Base-by-base conservation (phyloP, 306 rosid species). In the Boehmeria nivea region DNA sequence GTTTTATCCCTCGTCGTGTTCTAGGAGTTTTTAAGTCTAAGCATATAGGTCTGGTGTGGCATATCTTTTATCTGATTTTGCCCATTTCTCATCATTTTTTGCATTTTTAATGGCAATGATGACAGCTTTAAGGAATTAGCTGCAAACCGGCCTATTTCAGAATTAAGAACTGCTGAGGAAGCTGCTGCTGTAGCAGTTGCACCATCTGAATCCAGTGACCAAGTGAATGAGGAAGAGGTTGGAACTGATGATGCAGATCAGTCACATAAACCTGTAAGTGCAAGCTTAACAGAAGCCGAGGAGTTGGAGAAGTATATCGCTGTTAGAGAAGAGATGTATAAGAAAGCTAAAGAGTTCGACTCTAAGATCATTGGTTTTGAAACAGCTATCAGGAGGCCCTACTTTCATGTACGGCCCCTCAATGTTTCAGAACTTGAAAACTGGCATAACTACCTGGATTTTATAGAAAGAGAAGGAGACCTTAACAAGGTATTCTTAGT, bases 321-420 rank as follows among this genome's bases (percentile, higher is more conserved):
- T 82, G 33, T 87, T 76, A 85, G 94, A 79, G 99, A 93, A 85
- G 99, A 93, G 81, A 76, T 83, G 78, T 93, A 88, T 81, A 88
- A 74, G 86, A 87, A 85, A 77, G 94, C 99, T 71, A 93, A 93
- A 68, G 99, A 93, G 86, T 87, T 93, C 61, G 99, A 93, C 75
- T 88, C 95, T 70, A 93, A 87, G 94, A 93, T 93, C 87, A 79
- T 87, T 81, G 89, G 89, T 79, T 93, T 84, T 85, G 99, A 93
- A 88, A 77, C 96, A 87, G 88, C 94, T 73, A 93, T 93, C 65
- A 81, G 95, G 78, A 85, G 99, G 84, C 99, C 99, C 23, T 93
- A 93, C 76, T 93, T 88, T 77, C 99, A 93, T 40, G 95, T 93
- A 38, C 75, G 95, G 37, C 96, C 99, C 50, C 96, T 93, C 70